These are phyloP conservation scores for Mycena floridula DNA, from an alignment of 768 basidiomycete genomes.

Conservation along the genomic window DNA sequence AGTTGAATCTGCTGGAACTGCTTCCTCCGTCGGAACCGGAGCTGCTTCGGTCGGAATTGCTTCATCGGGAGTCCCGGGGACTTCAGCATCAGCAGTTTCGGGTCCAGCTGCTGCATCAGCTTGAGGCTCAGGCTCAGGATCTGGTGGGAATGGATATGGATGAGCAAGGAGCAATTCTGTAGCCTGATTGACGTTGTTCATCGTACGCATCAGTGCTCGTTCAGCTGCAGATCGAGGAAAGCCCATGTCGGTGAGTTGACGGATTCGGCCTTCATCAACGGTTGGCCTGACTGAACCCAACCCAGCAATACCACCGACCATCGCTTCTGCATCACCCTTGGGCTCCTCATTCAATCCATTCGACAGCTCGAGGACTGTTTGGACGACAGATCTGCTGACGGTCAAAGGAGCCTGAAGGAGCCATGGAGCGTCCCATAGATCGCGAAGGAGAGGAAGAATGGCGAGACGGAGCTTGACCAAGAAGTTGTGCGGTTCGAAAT, in stretches of 20 bases:
- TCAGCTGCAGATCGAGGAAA: constrained; percentile 88
- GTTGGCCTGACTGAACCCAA: constrained; percentile 24
- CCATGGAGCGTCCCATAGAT: constrained; percentile 84
- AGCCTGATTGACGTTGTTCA: constrained; percentile 86
- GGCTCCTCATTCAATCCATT: constrained; percentile 77
- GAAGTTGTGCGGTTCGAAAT: constrained; percentile 84
- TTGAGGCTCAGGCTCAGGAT: constrained; percentile 42
- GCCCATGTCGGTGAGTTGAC: constrained; percentile 92
- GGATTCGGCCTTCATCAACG: constrained; percentile 72
- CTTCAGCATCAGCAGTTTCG: too few relatives aligned
- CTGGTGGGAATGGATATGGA: constrained; percentile 71
- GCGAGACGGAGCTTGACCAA: constrained; percentile 74
- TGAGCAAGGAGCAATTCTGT: constrained; percentile 82
- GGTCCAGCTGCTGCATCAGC: constrained; percentile 14
- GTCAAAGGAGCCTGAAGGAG: constrained; percentile 67
- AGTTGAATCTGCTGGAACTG: constrained; percentile 15
- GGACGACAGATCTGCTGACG: constrained; percentile 70
- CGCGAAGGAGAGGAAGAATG: constrained; percentile 57
- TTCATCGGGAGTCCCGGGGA: constrained; percentile 1
- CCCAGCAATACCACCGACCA: constrained; percentile 20
- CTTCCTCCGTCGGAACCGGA: constrained; percentile 17
- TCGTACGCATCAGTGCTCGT: constrained; percentile 73
- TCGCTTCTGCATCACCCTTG: constrained; percentile 37
- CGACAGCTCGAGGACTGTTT: constrained; percentile 73
- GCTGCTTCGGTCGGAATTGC: constrained; percentile 11